Evolutionary conservation across 2,329 filamentous ascomycete genomes (phyloP).

Genomic region (Pseudogymnoascus sp.): DNA sequence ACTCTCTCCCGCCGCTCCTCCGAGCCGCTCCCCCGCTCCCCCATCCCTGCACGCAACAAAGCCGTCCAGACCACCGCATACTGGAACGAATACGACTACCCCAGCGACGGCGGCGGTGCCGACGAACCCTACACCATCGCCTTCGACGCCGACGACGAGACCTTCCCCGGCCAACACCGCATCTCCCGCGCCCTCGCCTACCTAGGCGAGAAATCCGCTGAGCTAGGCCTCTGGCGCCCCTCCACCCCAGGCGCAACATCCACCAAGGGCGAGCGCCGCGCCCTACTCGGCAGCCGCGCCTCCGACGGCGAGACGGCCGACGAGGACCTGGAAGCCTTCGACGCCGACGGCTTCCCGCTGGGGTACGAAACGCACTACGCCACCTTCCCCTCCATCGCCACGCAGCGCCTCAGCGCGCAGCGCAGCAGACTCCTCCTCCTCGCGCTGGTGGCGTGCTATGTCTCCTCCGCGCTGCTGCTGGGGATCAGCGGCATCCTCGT

Average conservation of each 20-base stretch:
- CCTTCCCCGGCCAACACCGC: conserved; percentile 38
- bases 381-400: conserved; percentile 41
- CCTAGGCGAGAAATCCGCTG: background rate
- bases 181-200: background rate
- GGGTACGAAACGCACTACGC: conserved; percentile 49
- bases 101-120: conserved; percentile 53
- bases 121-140: conserved; percentile 64
- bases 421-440: conserved; percentile 49
- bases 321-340: conserved; percentile 42
- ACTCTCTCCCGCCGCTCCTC: conserved; percentile 23
- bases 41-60: conserved; percentile 11
- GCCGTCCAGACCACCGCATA: conserved; percentile 36
- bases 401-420: conserved; percentile 44
- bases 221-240: background rate
- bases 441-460: conserved; percentile 46
- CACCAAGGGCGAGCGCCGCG: background rate
- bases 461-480: conserved; percentile 54
- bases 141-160: conserved; percentile 53
- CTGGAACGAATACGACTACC: conserved; percentile 84
- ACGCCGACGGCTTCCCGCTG: conserved; percentile 38
- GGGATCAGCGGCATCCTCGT: conserved; percentile 58
- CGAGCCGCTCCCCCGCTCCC: conserved; percentile 15
- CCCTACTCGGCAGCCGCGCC: background rate
- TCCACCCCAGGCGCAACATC: background rate
- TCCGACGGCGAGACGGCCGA: conserved; percentile 23